A percentile compares a stretch with the other conserved stretches of the same genome.
These are phyloP conservation scores for Corchorus olitorius DNA, from an alignment of 345 rosid species.

Conservation along the genomic window DNA sequence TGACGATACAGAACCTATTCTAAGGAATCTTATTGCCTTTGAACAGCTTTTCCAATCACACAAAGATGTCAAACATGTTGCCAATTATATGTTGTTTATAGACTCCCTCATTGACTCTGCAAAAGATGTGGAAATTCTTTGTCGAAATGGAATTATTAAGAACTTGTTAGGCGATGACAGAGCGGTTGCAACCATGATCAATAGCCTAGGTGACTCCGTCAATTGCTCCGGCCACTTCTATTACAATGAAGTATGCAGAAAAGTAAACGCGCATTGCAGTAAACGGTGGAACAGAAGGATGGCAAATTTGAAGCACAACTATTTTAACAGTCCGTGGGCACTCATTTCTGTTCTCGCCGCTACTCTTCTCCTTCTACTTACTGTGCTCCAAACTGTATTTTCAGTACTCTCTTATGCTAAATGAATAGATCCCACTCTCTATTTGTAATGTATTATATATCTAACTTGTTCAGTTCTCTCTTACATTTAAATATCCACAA, in stretches of 20 bases:
- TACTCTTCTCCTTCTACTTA: conserved; percentile 8
- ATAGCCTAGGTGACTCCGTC: not conserved
- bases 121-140: no score
- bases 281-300: conserved; percentile 15
- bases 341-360: conserved; percentile 25
- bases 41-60: no score
- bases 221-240: not conserved
- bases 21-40: conserved; percentile 16
- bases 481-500: no score
- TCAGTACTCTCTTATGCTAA: not conserved
- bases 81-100: not conserved
- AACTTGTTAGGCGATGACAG: no score
- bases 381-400: conserved; percentile 5
- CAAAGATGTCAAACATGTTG: not conserved
- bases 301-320: conserved; percentile 16
- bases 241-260: not conserved
- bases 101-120: not conserved
- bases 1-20: conserved; percentile 10
- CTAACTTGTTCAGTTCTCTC: no score
- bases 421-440: no score
- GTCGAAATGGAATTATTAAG: no score
- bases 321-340: conserved; percentile 32
- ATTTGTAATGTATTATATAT: no score
- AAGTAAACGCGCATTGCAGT: not conserved
- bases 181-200: not conserved